Evolutionary conservation across 1,139 yeast genomes (phyloP).

Genomic region (Blastobotrys petasosporus): DNA sequence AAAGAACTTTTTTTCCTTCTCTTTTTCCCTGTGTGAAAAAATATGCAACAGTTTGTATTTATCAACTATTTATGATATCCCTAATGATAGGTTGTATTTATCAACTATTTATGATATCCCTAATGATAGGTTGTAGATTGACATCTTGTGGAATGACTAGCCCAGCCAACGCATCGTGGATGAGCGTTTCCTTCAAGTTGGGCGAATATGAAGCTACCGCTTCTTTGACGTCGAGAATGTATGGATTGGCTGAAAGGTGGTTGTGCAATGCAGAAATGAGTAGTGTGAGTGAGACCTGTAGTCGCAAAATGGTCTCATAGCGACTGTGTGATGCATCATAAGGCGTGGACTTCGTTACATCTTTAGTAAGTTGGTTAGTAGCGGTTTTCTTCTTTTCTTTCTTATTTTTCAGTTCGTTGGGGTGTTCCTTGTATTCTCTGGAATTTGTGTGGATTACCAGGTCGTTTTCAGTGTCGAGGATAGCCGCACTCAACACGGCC

Average conservation of each 20-base stretch:
- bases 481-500: conserved; percentile 17
- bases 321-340: not conserved
- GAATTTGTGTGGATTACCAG: conserved; percentile 22
- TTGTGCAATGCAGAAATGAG: conserved; percentile 25
- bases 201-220: conserved; percentile 16
- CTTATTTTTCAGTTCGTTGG: not conserved
- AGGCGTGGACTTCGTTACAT: conserved; percentile 1
- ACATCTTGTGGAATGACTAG: conserved; percentile 25
- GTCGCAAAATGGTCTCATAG: conserved; percentile 16
- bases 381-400: not conserved
- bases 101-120: conserved; percentile 19
- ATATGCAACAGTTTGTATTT: too few relatives aligned
- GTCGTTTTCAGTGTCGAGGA: conserved; percentile 21
- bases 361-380: not conserved
- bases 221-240: conserved; percentile 23
- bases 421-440: conserved; percentile 1
- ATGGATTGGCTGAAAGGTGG: conserved; percentile 19
- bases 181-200: conserved; percentile 15
- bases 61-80: conserved; percentile 18
- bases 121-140: conserved; percentile 24
- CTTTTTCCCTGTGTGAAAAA: not conserved
- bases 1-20: not conserved
- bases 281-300: conserved; percentile 24
- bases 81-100: not conserved
- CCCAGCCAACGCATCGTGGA: conserved; percentile 25